Conservation (phyloP, 306 rosid genomes). For the Geum urbanum region DNA sequence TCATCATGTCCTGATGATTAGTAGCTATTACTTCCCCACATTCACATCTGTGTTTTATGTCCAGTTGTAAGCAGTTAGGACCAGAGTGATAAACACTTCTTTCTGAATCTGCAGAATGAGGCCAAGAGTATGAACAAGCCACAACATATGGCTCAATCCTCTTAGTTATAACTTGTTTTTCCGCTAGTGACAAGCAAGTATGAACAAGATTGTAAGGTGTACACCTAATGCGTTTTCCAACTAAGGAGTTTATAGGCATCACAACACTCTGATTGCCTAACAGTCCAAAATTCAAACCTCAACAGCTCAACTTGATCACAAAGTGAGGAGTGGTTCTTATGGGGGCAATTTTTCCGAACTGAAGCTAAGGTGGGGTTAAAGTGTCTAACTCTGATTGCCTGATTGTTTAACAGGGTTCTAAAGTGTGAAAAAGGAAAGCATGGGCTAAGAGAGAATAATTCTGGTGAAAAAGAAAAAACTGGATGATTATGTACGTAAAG, state of each 20-base stretch:
- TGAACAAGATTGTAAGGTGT: not conserved
- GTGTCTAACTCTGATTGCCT: slow-evolving; percentile 9
- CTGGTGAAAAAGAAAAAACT: slow-evolving; percentile 5
- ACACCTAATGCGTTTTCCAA: not conserved
- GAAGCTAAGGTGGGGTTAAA: slow-evolving; percentile 22
- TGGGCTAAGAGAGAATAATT: slow-evolving; percentile 49
- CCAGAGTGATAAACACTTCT: slow-evolving; percentile 15
- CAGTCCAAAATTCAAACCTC: not conserved
- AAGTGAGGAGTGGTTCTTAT: slow-evolving; percentile 2
- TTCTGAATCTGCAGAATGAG: not conserved
- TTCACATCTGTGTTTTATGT: slow-evolving; percentile 14
- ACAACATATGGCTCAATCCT: not conserved
- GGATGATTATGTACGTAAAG: slow-evolving; percentile 37
- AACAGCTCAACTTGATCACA: not conserved
- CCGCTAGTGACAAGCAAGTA: not conserved
- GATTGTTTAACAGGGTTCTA: slow-evolving; percentile 33
- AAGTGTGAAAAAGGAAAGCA: slow-evolving; percentile 29
- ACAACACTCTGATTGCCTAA: not conserved
- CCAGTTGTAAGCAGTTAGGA: slow-evolving; percentile 29
- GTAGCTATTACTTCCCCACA: slow-evolving; percentile 50
- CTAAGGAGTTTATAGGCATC: not conserved
- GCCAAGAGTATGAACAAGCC: not conserved
- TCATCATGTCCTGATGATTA: slow-evolving; percentile 68
- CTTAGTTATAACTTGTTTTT: not conserved
- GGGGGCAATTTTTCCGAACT: slow-evolving; percentile 37